Percentiles rank a stretch among this genome's conserved stretches.
These are phyloP conservation scores for Emmonsia crescens DNA, from an alignment of 2,329 filamentous ascomycete species.

Conservation along the genomic window DNA sequence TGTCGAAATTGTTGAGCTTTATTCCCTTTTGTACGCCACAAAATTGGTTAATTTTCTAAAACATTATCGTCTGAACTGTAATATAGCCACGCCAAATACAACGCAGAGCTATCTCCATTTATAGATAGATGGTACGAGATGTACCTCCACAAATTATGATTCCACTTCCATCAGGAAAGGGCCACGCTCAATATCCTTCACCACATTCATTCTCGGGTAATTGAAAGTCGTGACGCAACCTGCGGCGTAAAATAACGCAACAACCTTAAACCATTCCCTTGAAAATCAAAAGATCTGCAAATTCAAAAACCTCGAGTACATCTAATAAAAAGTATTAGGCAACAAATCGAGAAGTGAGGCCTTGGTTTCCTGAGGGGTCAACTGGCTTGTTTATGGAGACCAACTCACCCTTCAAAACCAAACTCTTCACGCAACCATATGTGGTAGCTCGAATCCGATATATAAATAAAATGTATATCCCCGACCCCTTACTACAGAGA, in stretches of 20 bases:
- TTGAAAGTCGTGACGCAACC: background rate
- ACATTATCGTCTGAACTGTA: background rate
- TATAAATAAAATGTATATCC: background rate
- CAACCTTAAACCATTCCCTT: background rate
- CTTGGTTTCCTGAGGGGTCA: no score
- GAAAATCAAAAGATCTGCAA: background rate
- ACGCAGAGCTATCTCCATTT: background rate
- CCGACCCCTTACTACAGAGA: background rate
- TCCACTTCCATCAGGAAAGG: background rate
- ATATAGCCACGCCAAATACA: no score
- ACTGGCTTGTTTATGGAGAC: no score
- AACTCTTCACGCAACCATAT: no score
- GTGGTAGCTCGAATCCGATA: no score
- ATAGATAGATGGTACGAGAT: background rate
- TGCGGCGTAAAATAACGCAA: background rate
- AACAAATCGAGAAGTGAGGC: no score
- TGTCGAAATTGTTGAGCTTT: background rate
- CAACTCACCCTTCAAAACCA: background rate
- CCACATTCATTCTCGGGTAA: background rate
- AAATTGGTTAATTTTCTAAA: background rate
- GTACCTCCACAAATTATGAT: background rate
- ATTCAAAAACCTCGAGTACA: background rate
- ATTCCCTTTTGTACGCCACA: background rate
- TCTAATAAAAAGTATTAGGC: background rate
- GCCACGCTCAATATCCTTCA: no score